These are phyloP conservation scores for Populus hybrid DNA, from an alignment of 441 rosid species.

Conservation along the genomic window DNA sequence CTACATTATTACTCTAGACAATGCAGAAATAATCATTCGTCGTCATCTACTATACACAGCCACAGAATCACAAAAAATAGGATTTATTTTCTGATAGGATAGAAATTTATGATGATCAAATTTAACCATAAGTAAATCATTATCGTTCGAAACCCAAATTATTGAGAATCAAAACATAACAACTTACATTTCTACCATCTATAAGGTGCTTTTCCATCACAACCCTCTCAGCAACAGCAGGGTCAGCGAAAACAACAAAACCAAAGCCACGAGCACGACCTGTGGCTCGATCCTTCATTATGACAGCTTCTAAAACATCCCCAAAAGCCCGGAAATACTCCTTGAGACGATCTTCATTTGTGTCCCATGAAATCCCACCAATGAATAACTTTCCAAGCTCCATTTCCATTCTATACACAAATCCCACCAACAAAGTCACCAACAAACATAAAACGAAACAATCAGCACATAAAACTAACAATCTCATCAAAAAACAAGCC, in stretches of 20 bases:
- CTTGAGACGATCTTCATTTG: conserved; percentile 78
- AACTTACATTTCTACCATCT: conserved; percentile 81
- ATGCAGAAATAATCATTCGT: neutral
- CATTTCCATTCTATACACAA: conserved; percentile 56
- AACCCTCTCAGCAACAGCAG: conserved; percentile 78
- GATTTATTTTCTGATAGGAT: neutral
- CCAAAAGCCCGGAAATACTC: conserved; percentile 78
- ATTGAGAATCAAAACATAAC: neutral
- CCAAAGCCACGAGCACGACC: conserved; percentile 83
- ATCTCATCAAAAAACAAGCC: neutral
- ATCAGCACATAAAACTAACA: neutral
- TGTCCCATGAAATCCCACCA: conserved; percentile 96
- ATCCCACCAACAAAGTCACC: neutral
- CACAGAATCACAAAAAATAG: neutral
- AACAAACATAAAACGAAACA: neutral
- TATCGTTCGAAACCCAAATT: conserved; percentile 5
- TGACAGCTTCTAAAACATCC: conserved; percentile 82
- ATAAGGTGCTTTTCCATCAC: conserved; percentile 68
- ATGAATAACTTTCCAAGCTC: conserved; percentile 85
- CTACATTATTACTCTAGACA: neutral
- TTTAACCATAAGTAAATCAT: conserved; percentile 11
- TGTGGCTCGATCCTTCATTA: conserved; percentile 86
- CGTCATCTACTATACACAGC: conserved; percentile 17
- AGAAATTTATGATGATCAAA: neutral
- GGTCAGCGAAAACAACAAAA: conserved; percentile 43